Evolutionary conservation across 2,329 filamentous ascomycete genomes (phyloP).

Genomic region (Fusarium sp.): DNA sequence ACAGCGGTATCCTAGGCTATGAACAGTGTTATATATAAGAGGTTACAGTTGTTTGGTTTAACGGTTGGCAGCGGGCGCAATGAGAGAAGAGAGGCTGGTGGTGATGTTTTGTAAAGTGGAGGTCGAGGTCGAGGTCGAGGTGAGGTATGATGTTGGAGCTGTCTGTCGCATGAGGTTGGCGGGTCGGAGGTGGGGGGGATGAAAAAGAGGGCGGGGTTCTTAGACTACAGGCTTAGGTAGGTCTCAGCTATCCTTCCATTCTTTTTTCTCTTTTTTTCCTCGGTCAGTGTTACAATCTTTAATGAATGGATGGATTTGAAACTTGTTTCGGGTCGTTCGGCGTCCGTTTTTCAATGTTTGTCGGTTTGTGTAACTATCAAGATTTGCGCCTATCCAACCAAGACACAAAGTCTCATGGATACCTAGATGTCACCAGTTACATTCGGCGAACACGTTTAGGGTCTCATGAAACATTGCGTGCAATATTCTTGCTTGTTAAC

Average conservation of each 20-base stretch:
- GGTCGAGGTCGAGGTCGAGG: background rate
- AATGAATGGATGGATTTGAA: constrained; percentile 5
- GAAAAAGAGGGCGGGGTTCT: constrained; percentile 20
- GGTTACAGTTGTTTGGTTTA: background rate
- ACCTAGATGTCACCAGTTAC: background rate
- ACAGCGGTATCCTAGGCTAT: background rate
- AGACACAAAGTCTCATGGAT: background rate
- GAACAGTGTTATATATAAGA: background rate
- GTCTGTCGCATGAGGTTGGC: constrained; percentile 28
- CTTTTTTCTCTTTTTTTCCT: background rate
- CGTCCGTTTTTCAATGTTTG: background rate
- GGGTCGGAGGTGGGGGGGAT: constrained; percentile 17
- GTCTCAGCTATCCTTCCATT: background rate
- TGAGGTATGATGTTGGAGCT: constrained; percentile 10
- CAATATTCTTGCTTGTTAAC: background rate
- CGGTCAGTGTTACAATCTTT: background rate
- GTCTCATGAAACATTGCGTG: background rate
- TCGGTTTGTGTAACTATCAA: constrained; percentile 7
- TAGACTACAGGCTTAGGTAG: background rate
- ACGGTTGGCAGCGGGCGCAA: background rate
- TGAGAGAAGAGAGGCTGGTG: constrained; percentile 1
- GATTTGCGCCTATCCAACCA: background rate
- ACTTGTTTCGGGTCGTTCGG: constrained; percentile 20
- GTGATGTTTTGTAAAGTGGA: constrained; percentile 19
- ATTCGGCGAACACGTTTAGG: background rate